Percentiles rank a stretch among this genome's conserved stretches.
These are phyloP conservation scores for Gymnopilus junonius DNA, from an alignment of 768 basidiomycete species.

Conservation along the genomic window DNA sequence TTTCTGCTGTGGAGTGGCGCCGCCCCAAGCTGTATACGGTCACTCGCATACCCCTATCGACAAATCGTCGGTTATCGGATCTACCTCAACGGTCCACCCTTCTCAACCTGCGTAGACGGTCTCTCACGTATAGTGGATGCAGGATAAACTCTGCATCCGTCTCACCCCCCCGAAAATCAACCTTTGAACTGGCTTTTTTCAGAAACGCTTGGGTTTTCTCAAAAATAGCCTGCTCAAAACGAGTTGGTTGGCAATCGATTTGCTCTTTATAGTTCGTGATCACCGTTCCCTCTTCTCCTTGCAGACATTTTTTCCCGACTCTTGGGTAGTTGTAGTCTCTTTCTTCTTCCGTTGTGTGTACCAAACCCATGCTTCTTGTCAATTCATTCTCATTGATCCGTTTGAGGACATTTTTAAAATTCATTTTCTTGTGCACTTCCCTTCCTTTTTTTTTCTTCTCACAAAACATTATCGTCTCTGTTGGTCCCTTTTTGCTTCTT, in stretches of 20 bases:
- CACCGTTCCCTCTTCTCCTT: background rate
- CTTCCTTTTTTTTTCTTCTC: background rate
- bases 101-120: background rate
- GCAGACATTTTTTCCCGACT: background rate
- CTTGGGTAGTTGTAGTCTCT: background rate
- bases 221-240: background rate
- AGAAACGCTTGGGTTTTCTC: background rate
- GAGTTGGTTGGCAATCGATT: background rate
- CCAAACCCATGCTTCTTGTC: background rate
- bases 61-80: background rate
- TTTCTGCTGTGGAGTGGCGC: background rate
- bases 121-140: background rate
- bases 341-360: background rate
- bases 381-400: background rate
- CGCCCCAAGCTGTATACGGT: background rate
- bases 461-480: background rate
- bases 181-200: constrained; percentile 3
- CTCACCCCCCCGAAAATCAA: background rate
- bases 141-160: background rate
- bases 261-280: background rate
- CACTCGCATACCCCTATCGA: background rate
- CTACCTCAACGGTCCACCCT: background rate
- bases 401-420: background rate
- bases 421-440: background rate
- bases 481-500: background rate